These are phyloP conservation scores for Aspergillus steynii DNA, from an alignment of 495 filamentous ascomycete species.

Conservation along the genomic window DNA sequence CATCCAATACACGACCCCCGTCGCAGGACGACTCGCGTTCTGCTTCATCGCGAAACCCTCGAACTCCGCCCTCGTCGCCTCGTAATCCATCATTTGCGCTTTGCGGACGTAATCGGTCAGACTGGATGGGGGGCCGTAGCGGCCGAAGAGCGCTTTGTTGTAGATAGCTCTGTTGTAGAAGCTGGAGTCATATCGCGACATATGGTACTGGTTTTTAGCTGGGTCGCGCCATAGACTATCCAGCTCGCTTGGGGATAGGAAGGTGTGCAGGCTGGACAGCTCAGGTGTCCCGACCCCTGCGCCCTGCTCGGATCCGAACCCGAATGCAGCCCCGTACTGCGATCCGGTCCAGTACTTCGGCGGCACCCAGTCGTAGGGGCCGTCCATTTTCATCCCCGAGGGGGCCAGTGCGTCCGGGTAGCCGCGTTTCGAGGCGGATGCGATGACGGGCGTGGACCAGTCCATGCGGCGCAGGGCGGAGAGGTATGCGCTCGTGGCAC, in stretches of 20 bases:
- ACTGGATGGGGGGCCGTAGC: conserved; percentile 52
- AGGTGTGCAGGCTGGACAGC: conserved; percentile 51
- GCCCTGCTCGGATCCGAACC: conserved; percentile 62
- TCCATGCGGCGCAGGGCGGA: conserved; percentile 48
- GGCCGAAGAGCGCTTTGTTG: conserved; percentile 52
- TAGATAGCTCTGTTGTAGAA: conserved; percentile 59
- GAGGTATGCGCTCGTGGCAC: conserved; percentile 52
- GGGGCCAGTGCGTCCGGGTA: conserved; percentile 53
- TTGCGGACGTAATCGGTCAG: conserved; percentile 58
- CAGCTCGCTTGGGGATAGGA: conserved; percentile 52
- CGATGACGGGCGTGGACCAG: conserved; percentile 59
- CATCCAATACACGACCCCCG: conserved; percentile 70
- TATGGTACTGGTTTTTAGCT: conserved; percentile 57
- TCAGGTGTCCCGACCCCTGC: conserved; percentile 64
- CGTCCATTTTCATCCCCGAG: conserved; percentile 66
- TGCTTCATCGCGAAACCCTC: conserved; percentile 56
- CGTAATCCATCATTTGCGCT: conserved; percentile 62
- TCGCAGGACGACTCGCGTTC: conserved; percentile 53
- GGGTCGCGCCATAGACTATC: conserved; percentile 56
- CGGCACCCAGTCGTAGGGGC: conserved; percentile 68
- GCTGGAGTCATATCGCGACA: conserved; percentile 52
- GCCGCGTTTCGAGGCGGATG: conserved; percentile 57
- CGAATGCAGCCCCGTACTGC: conserved; percentile 56
- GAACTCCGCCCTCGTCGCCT: conserved; percentile 60
- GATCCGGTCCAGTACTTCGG: conserved; percentile 63